Percentiles rank a stretch among this genome's conserved stretches.
phyloP scores from a whole-genome alignment of 2,329 filamentous ascomycete genomes.

The Didymella keratinophila region DNA sequence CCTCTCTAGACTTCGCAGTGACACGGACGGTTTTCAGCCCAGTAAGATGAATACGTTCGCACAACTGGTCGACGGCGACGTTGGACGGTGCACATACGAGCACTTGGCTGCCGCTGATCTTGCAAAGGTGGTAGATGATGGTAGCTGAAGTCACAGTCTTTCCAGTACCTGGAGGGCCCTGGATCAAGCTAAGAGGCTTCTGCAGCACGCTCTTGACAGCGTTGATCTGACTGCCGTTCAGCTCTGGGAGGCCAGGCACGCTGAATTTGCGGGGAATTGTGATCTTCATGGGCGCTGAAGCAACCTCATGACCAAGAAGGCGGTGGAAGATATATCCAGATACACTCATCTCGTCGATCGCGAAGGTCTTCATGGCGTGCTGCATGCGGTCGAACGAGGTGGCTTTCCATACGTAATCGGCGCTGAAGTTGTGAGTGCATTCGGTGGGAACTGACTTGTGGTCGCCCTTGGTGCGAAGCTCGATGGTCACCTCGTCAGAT shows the following conservation, averaged over 20 bases:
- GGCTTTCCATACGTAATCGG: slow-evolving; percentile 99
- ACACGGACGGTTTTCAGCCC: slow-evolving; percentile 96
- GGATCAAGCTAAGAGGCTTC: slow-evolving; percentile 92
- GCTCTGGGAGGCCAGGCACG: slow-evolving; percentile 89
- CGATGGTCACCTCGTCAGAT: slow-evolving; percentile 95
- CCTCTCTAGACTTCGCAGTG: slow-evolving; percentile 98
- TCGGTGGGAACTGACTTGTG: slow-evolving; percentile 96
- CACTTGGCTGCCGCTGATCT: slow-evolving; percentile 93
- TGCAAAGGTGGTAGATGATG: slow-evolving; percentile 96
- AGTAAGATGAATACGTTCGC: slow-evolving; percentile 93
- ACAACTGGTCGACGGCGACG: slow-evolving; percentile 97
- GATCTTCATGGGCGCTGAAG: slow-evolving; percentile 92
- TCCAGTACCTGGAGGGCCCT: slow-evolving; percentile 94
- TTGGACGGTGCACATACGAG: slow-evolving; percentile 97
- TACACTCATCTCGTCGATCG: slow-evolving; percentile 96
- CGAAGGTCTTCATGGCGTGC: slow-evolving; percentile 98
- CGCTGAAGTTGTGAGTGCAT: slow-evolving; percentile 96
- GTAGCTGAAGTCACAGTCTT: slow-evolving; percentile 99
- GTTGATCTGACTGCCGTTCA: slow-evolving; percentile 94
- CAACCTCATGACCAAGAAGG: slow-evolving; percentile 92
- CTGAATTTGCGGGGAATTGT: slow-evolving; percentile 96
- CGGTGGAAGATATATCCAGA: slow-evolving; percentile 99
- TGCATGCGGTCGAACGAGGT: slow-evolving; percentile 99
- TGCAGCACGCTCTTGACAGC: slow-evolving; percentile 95
- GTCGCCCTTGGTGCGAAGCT: slow-evolving; percentile 91